Evolutionary conservation across 2,329 filamentous ascomycete species (phyloP).

Genomic region (Fusarium sp.): DNA sequence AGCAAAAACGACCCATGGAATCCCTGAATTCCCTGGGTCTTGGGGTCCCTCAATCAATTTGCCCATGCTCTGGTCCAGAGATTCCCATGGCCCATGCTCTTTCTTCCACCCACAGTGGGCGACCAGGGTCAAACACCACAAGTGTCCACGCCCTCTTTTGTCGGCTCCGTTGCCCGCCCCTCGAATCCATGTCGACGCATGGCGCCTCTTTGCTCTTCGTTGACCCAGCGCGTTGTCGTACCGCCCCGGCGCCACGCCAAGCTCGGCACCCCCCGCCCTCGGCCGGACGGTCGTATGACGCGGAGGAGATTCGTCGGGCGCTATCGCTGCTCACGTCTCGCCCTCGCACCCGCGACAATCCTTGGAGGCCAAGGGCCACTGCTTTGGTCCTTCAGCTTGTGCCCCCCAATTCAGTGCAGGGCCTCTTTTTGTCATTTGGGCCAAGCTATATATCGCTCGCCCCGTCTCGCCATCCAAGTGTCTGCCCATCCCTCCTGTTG

Average conservation of each 20-base stretch:
- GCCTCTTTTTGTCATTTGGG: conserved; percentile 14
- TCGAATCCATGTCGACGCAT: conserved; percentile 3
- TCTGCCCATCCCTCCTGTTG: conserved; percentile 42
- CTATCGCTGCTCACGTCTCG: conserved; percentile 38
- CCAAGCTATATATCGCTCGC: conserved; percentile 46
- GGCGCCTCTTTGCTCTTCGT: background rate
- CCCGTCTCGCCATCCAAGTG: conserved; percentile 45
- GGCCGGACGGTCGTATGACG: conserved; percentile 45
- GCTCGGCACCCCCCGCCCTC: conserved; percentile 44
- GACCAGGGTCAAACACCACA: background rate
- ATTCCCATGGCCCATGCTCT: conserved; percentile 36
- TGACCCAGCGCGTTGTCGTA: conserved; percentile 15
- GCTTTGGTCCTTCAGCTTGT: conserved; percentile 4
- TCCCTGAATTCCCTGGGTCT: conserved; percentile 21
- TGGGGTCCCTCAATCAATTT: conserved; percentile 22
- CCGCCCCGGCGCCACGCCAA: conserved; percentile 37
- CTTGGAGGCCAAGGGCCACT: conserved; percentile 19
- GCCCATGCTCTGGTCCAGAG: conserved; percentile 37
- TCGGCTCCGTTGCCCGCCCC: conserved; percentile 17
- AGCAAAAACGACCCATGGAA: conserved; percentile 37
- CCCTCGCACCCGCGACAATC: conserved; percentile 13
- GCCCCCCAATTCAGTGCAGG: background rate
- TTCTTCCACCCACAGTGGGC: too few species aligned
- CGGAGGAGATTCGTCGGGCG: conserved; percentile 42
- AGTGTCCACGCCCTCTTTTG: background rate